These are phyloP conservation scores for Lichtheimia ramosa DNA, from an alignment of 371 early-diverging fungal genomes.

Conservation along the genomic window DNA sequence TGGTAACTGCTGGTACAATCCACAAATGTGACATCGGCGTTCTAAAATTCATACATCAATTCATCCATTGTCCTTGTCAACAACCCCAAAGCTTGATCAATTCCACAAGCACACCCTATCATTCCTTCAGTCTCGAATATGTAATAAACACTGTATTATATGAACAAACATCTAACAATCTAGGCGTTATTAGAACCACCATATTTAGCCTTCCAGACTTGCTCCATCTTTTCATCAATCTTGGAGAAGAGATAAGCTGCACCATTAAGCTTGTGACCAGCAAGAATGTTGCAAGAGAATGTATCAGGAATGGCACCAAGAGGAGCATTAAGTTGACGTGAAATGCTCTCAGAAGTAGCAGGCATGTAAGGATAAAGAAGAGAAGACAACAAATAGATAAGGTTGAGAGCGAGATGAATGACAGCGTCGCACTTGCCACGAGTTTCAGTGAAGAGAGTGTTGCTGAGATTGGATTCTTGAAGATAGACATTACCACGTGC, in stretches of 20 bases:
- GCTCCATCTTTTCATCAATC: conserved; percentile 84
- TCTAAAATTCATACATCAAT: too few relatives aligned
- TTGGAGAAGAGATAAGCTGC: conserved; percentile 89
- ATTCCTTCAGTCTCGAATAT: too few relatives aligned
- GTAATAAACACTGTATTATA: too few relatives aligned
- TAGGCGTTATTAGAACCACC: conserved; percentile 51
- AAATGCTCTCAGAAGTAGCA: conserved; percentile 75
- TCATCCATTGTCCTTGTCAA: too few relatives aligned
- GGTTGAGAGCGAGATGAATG: conserved; percentile 79
- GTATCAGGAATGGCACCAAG: conserved; percentile 73
- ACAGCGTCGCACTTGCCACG: conserved; percentile 87
- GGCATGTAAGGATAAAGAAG: conserved; percentile 97
- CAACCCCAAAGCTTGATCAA: too few relatives aligned
- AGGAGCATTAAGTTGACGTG: conserved; percentile 80
- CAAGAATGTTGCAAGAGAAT: conserved; percentile 68
- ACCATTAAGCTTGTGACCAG: conserved; percentile 85
- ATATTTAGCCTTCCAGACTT: conserved; percentile 68
- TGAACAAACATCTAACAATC: too few relatives aligned
- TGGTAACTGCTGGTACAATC: too few relatives aligned
- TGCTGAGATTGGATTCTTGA: conserved; percentile 91
- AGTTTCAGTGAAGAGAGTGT: conserved; percentile 75
- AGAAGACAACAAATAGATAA: conserved; percentile 87
- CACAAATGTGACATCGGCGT: too few relatives aligned
- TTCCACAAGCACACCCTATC: too few relatives aligned
- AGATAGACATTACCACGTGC: conserved; percentile 95